Conservation (phyloP, 23 red algal species). For the Chondrus crispus region DNA sequence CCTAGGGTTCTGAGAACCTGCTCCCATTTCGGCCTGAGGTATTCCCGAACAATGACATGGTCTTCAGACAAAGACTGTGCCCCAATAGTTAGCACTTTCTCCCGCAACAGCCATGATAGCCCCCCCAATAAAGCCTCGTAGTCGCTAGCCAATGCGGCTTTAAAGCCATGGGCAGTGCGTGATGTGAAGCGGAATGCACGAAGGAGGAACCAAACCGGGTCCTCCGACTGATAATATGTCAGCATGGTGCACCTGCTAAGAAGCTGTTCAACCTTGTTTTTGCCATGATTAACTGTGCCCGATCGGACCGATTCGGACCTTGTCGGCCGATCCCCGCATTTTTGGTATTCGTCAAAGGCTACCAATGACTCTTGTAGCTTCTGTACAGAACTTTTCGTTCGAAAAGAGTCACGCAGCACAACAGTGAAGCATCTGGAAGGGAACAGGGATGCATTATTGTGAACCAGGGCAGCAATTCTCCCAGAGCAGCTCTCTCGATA, state of each 20-base stretch:
- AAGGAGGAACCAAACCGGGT: neutral
- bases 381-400: no score
- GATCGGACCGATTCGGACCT: neutral
- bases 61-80: no score
- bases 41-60: no score
- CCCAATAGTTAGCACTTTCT: no score
- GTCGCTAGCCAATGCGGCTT: neutral
- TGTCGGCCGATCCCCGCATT: neutral
- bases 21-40: no score
- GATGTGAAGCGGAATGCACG: conserved; percentile 13
- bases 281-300: neutral
- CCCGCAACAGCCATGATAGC: no score
- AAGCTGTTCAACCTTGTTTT: no score
- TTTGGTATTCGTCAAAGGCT: neutral
- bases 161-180: neutral
- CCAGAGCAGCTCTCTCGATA: neutral
- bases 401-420: neutral
- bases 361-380: no score
- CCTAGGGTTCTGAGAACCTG: no score
- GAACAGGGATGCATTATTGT: neutral
- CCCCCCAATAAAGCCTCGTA: neutral
- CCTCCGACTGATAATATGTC: neutral
- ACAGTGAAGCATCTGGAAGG: neutral
- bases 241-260: neutral
- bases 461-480: neutral